Evolutionary conservation across 1,139 yeast species (phyloP).

Genomic region (Geotrichum bryndzae): DNA sequence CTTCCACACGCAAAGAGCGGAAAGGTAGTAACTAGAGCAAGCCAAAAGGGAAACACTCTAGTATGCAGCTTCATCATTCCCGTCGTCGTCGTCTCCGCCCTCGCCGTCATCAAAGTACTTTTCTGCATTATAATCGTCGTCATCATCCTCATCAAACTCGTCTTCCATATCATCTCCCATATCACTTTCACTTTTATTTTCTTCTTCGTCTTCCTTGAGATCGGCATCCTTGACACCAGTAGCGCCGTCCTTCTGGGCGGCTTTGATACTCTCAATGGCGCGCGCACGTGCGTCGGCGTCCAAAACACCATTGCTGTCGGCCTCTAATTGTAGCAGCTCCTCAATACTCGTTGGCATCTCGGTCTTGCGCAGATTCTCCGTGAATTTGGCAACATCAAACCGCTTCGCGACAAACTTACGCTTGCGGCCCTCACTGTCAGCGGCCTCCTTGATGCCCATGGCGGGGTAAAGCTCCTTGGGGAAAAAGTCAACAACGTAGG

Average conservation of each 20-base stretch:
- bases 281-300: conserved; percentile 40
- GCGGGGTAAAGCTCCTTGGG: conserved; percentile 75
- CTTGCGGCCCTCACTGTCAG: conserved; percentile 28
- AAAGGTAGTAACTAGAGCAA: not conserved
- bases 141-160: conserved; percentile 72
- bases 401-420: conserved; percentile 21
- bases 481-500: conserved; percentile 53
- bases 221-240: conserved; percentile 31
- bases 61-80: conserved; percentile 62
- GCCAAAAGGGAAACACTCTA: conserved; percentile 26
- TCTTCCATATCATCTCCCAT: conserved; percentile 70
- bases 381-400: conserved; percentile 29
- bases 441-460: conserved; percentile 54
- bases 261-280: conserved; percentile 20
- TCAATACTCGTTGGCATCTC: conserved; percentile 38
- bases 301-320: conserved; percentile 40
- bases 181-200: conserved; percentile 49
- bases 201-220: conserved; percentile 47
- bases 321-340: conserved; percentile 56
- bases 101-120: conserved; percentile 48
- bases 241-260: conserved; percentile 27
- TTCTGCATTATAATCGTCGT: conserved; percentile 63
- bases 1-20: not conserved
- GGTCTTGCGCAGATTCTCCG: conserved; percentile 33
- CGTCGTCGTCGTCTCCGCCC: conserved; percentile 42